phyloP scores from a whole-genome alignment of 2,329 filamentous ascomycete genomes.

The Fusarium brachygibbosum region DNA sequence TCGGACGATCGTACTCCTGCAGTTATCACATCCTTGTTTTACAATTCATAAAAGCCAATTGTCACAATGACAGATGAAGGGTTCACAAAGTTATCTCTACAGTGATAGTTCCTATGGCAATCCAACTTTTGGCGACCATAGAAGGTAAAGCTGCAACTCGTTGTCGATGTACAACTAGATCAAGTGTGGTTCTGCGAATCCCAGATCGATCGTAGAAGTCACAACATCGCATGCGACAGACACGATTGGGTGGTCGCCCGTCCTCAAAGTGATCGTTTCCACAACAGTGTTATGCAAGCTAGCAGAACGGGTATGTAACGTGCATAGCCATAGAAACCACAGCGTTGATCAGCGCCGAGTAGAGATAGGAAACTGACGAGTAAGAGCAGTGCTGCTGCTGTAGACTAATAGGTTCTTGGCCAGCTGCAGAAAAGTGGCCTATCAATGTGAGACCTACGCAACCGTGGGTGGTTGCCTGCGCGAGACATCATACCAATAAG shows the following conservation, averaged over 20 bases:
- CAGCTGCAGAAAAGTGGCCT: background rate
- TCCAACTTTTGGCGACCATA: background rate
- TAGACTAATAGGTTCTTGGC: conserved; percentile 12
- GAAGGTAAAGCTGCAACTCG: conserved; percentile 3
- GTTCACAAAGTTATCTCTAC: background rate
- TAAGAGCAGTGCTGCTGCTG: conserved; percentile 5
- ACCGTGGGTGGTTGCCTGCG: conserved; percentile 14
- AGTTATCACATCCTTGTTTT: background rate
- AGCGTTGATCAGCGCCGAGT: conserved; percentile 4
- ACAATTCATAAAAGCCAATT: conserved; percentile 5
- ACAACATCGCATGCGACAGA: conserved; percentile 7
- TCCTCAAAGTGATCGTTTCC: conserved; percentile 12
- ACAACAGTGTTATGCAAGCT: conserved; percentile 24
- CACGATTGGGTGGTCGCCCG: conserved; percentile 23
- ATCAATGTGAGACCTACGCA: conserved; percentile 14
- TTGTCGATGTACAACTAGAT: conserved; percentile 15
- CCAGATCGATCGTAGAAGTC: conserved; percentile 15
- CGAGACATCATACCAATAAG: conserved; percentile 12
- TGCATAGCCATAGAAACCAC: conserved; percentile 17
- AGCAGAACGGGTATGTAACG: conserved; percentile 14
- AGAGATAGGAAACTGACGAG: conserved; percentile 20
- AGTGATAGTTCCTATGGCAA: background rate
- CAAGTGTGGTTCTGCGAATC: conserved; percentile 11
- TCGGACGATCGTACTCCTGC: background rate
- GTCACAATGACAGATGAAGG: background rate